phyloP scores from a whole-genome alignment of 768 basidiomycete species.

The Psilocybe cyanescens region DNA sequence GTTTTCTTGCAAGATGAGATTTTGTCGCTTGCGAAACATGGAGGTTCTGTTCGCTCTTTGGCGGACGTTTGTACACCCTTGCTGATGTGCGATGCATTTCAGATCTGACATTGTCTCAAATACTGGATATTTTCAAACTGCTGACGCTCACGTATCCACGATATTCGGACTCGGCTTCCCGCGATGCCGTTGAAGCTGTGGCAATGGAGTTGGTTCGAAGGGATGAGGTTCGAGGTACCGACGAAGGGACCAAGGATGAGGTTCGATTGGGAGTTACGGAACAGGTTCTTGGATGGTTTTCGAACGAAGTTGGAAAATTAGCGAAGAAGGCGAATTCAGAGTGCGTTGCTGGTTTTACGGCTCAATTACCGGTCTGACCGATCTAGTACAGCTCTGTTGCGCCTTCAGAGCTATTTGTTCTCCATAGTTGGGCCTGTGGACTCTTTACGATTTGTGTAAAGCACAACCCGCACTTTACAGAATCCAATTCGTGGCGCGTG shows the following conservation, averaged over 20 bases:
- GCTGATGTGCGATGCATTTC: conserved; percentile 9
- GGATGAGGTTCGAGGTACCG: conserved; percentile 56
- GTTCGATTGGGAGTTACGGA: conserved; percentile 64
- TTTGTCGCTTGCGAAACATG: conserved; percentile 55
- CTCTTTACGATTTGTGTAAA: conserved; percentile 58
- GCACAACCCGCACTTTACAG: conserved; percentile 45
- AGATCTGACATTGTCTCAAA: conserved; percentile 67
- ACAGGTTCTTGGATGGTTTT: conserved; percentile 78
- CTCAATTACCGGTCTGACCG: conserved; percentile 1
- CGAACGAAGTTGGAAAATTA: conserved; percentile 64
- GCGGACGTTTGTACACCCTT: conserved; percentile 3
- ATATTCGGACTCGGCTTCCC: conserved; percentile 74
- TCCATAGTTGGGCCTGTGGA: conserved; percentile 73
- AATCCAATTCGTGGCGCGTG: conserved; percentile 51
- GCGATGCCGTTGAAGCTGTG: conserved; percentile 71
- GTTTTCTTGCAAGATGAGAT: conserved; percentile 70
- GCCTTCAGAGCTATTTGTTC: conserved; percentile 64
- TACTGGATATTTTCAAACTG: conserved; percentile 71
- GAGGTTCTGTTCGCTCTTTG: conserved; percentile 44
- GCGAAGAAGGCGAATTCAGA: conserved; percentile 55
- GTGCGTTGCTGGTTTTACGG: conserved; percentile 41
- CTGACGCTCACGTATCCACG: conserved; percentile 78
- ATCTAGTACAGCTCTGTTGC: conserved; percentile 50
- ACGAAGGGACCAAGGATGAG: conserved; percentile 41
- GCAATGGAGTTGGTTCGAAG: conserved; percentile 65